Base-by-base conservation (phyloP, 805 yeast species). In the Yarrowia sp. region DNA sequence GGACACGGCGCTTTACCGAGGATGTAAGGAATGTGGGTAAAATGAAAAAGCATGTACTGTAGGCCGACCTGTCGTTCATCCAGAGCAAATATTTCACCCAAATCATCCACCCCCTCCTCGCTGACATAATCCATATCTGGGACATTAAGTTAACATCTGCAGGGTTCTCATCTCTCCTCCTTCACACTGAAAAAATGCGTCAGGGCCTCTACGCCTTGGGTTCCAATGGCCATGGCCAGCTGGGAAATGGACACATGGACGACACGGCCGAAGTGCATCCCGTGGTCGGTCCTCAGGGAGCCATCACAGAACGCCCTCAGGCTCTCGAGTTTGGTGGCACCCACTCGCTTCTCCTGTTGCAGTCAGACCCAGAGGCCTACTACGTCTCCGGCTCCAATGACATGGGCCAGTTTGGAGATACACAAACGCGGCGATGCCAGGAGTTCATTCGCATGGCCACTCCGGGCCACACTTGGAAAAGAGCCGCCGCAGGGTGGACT, bases 401-500 rank as follows among this genome's bases (percentile, higher is more conserved):
- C 0, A 67, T 71, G 50, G 87, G 89, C 1, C 92, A 90, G 75
- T 83, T 86, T 72, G 87, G 84, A 3, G n/a, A 70, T 22, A 42
- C n/a, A 59, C 55, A 35, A n/a, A 48, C 41, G 3, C 67, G 56
- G 45, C 11, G 56, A 9, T 48, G 55, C 38, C 56, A 40, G 45
- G 48, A 63, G 40, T 63, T 63, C 46, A 41, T 63, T 48, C 56
- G 56, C 55, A 63, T 63, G 45, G 46, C 56, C 32, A 63, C 67
- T 2, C 67, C 69, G 1, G 78, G 74, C 0, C 14, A 61, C 3
- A 49, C 70, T 0, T 82, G 89, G 86, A 75, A 72, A 35, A 80
- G 82, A 67, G 82, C 86, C 0, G 80, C 87, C 3, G 88, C 94
- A 50, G 97, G 97, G 0, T 94, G 97, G 96, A 94, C 88, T 70